A percentile compares a stretch with the other conserved stretches of the same genome.
phyloP scores from a whole-genome alignment of 2,329 filamentous ascomycete genomes.

The Ceratocystis alfenasii region DNA sequence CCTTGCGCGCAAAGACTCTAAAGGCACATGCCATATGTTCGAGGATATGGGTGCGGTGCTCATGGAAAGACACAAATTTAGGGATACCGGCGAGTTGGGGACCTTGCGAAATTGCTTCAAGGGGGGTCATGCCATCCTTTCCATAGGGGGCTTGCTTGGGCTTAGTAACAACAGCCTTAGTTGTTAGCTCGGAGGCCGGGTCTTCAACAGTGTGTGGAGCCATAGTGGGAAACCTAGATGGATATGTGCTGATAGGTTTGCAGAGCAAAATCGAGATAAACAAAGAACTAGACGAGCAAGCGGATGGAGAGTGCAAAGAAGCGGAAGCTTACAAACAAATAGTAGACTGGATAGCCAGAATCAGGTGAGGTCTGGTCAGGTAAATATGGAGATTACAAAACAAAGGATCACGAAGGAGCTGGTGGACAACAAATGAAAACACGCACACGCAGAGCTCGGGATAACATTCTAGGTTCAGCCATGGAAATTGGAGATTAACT shows the following conservation, averaged over 20 bases:
- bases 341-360: too few species aligned
- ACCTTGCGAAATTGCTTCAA: conserved; percentile 19
- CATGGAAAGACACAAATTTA: conserved; percentile 23
- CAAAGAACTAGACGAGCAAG: too few species aligned
- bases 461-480: too few species aligned
- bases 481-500: too few species aligned
- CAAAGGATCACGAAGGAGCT: too few species aligned
- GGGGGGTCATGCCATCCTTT: conserved; percentile 18
- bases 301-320: too few species aligned
- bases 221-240: background rate
- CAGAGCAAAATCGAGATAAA: too few species aligned
- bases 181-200: background rate
- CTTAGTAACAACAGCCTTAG: background rate
- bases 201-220: background rate
- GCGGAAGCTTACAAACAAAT: too few species aligned
- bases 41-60: conserved; percentile 30
- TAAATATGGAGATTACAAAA: too few species aligned
- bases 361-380: too few species aligned
- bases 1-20: conserved; percentile 36
- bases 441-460: too few species aligned
- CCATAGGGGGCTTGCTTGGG: conserved; percentile 7
- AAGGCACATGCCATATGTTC: conserved; percentile 38
- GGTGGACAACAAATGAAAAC: too few species aligned
- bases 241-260: background rate
- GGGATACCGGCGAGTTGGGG: conserved; percentile 18